Evolutionary conservation across 2,329 filamentous ascomycete species (phyloP), one percentile per base, ranked within the genome.

Genomic region (Monosporascus sp.): DNA sequence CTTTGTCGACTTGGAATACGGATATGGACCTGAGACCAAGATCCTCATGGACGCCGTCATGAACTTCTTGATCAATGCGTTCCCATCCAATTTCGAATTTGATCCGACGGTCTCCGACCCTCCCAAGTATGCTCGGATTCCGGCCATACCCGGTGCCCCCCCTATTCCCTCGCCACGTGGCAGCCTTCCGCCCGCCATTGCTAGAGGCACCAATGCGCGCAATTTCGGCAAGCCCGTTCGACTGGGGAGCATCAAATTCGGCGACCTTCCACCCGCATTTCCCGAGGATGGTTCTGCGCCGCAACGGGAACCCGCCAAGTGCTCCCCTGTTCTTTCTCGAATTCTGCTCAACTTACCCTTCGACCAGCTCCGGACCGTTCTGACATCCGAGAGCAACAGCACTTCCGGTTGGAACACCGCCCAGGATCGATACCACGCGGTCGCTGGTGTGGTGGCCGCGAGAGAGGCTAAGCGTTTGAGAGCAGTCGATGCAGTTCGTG

Each of bases 311-410:
- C 63, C 67, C 20, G 64, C 66, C 47, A 63, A 65, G 24, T 69
- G 76, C 31, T 76, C 78, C 24, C 74, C 75, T 0, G 69, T 79
- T 0, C 71, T 91, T 5, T 91, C 88, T 0, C 84, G 80, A 28
- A 73, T 89, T 22, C 73, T 92, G 2, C 71, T 90, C 50, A 89
- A 88, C 41, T 71, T 91, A 6, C 88, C 88, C 0, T 88, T 88
- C 59, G 73, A 79, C 15, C 73, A 86, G 28, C 74, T 92, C 24
- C 85, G 87, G 68, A 77, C 78, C 55, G 70, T 89, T 2, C 74
- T 91, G 37, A 85, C 88, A 60, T 82, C 83, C 49, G 76, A 74
- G 14, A 75, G 75, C 26, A 75, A 85, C 8, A 80, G 79, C 43
- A 70, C 73, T 31, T 72, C 73, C n/a, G 78, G 74, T 22, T 81